Conservation (phyloP, 345 rosid genomes). For the Camelina neglecta region DNA sequence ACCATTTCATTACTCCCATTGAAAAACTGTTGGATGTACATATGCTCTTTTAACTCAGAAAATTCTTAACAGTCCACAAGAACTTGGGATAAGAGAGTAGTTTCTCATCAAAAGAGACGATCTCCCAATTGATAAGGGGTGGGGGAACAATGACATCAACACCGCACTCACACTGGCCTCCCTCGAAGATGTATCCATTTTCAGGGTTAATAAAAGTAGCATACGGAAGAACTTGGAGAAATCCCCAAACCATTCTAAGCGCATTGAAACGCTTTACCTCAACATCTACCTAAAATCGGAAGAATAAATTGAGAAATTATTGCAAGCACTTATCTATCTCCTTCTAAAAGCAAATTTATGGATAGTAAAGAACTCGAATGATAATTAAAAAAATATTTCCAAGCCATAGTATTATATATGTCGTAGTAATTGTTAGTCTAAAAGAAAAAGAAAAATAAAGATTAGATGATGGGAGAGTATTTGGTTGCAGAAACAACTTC, state of each 20-base stretch:
- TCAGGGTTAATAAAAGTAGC: constrained; percentile 13
- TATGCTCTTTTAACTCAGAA: background rate
- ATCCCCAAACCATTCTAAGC: background rate
- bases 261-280: constrained; percentile 27
- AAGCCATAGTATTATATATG: too few species aligned
- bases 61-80: background rate
- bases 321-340: too few species aligned
- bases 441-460: background rate
- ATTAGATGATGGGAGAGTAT: constrained; percentile 1
- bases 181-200: constrained; percentile 14
- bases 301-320: too few species aligned
- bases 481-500: constrained; percentile 2
- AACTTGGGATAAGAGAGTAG: too few species aligned
- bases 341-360: too few species aligned
- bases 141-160: constrained; percentile 20
- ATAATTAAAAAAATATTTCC: too few species aligned
- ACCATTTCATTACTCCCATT: background rate
- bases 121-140: constrained; percentile 24
- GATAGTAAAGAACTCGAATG: too few species aligned
- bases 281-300: background rate
- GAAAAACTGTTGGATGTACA: background rate
- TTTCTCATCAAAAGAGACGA: too few species aligned
- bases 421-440: too few species aligned
- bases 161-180: constrained; percentile 23
- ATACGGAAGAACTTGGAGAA: background rate